Evolutionary conservation across 768 basidiomycete genomes (phyloP).

Genomic region (Myochromella boudieri): DNA sequence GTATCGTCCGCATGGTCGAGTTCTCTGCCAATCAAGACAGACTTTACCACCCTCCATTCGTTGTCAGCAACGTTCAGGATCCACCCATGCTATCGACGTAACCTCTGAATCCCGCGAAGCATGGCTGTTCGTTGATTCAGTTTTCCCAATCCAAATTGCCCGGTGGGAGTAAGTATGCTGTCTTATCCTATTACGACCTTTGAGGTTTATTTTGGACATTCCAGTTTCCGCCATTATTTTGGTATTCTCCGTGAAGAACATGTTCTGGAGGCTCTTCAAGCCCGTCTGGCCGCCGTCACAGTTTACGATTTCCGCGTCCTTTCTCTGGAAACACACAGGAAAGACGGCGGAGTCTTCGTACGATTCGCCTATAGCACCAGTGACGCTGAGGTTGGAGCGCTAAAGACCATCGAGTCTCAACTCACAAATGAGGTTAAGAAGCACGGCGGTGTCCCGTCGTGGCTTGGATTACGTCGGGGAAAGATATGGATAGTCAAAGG

Average conservation of each 20-base stretch:
- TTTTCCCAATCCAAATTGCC: conserved; percentile 74
- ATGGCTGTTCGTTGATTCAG: conserved; percentile 74
- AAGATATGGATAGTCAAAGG: conserved; percentile 76
- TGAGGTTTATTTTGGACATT: conserved; percentile 6
- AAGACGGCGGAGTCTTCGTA: conserved; percentile 88
- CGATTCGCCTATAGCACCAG: conserved; percentile 57
- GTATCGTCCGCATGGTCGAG: neutral
- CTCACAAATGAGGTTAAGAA: conserved; percentile 43
- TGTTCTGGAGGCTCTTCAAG: conserved; percentile 48
- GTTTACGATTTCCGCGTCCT: conserved; percentile 61
- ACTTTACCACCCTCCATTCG: no score
- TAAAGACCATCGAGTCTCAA: conserved; percentile 48
- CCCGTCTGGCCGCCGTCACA: conserved; percentile 51
- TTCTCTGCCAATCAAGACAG: no score
- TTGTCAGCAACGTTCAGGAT: no score
- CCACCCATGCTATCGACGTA: no score
- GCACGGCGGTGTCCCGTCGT: conserved; percentile 62
- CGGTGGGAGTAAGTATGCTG: conserved; percentile 64
- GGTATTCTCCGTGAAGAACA: conserved; percentile 59
- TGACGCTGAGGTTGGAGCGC: conserved; percentile 35
- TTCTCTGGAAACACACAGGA: conserved; percentile 61
- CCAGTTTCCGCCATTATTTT: conserved; percentile 63
- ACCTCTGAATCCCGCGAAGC: conserved; percentile 8
- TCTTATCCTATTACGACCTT: neutral
- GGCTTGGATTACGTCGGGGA: conserved; percentile 52